Percentiles rank a stretch among this genome's conserved stretches.
phyloP scores from a whole-genome alignment of 805 yeast species.

The Candida odintsovae region DNA sequence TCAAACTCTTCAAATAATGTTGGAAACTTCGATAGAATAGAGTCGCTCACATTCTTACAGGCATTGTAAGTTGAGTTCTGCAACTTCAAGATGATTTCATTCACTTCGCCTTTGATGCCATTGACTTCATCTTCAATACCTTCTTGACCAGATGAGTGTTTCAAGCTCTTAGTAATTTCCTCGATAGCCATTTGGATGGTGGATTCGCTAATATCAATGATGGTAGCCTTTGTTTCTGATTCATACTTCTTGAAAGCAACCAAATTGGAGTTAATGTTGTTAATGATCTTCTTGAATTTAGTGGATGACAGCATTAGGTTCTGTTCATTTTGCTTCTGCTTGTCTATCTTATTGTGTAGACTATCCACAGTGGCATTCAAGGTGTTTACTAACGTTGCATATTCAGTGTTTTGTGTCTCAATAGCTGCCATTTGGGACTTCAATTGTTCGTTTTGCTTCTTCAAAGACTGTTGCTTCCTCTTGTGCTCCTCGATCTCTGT shows the following conservation, averaged over 20 bases:
- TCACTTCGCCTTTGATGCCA: conserved; percentile 11
- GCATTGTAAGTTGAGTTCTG: conserved; percentile 18
- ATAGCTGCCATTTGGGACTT: conserved; percentile 18
- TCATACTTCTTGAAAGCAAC: conserved; percentile 20
- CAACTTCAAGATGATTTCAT: conserved; percentile 9
- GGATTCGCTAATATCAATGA: conserved; percentile 10
- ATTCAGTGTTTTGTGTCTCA: conserved; percentile 18
- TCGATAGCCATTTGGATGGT: conserved; percentile 3
- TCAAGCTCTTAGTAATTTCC: conserved; percentile 4
- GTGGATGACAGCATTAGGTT: conserved; percentile 28
- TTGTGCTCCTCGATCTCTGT: conserved; percentile 44
- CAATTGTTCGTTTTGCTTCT: conserved; percentile 30
- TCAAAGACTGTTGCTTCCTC: conserved; percentile 34
- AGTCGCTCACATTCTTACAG: conserved; percentile 18
- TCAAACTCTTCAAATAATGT: conserved; percentile 16
- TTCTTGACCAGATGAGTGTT: neutral
- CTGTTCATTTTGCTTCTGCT: conserved; percentile 27
- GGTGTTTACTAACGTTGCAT: conserved; percentile 20
- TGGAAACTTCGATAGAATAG: conserved; percentile 20
- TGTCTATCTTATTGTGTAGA: conserved; percentile 25
- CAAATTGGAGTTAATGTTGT: conserved; percentile 25
- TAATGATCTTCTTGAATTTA: conserved; percentile 26
- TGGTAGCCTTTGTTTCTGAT: conserved; percentile 11
- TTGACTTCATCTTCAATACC: conserved; percentile 2
- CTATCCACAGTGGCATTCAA: conserved; percentile 23